phyloP scores from a whole-genome alignment of 2,329 filamentous ascomycete species.

The Fonsecaea pedrosoi region DNA sequence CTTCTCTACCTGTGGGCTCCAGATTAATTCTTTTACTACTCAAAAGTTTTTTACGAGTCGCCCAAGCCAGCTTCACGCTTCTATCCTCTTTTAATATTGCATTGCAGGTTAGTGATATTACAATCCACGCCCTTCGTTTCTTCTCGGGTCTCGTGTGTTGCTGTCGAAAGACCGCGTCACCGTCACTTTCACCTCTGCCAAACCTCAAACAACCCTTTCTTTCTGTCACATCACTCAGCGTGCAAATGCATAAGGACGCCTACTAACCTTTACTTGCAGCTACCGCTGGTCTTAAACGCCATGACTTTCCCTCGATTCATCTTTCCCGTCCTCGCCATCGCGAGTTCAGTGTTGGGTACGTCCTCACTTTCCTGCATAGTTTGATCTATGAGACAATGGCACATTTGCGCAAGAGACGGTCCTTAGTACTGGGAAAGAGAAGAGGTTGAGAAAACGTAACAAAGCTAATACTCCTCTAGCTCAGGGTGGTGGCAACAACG shows the following conservation, averaged over 20 bases:
- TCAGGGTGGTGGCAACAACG: slow-evolving; percentile 23
- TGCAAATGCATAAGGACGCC: slow-evolving; percentile 17
- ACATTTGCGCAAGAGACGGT: slow-evolving; percentile 19
- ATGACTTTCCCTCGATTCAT: slow-evolving; percentile 64
- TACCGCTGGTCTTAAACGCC: slow-evolving; percentile 38
- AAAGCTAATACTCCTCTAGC: slow-evolving; percentile 32
- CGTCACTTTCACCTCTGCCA: slow-evolving; percentile 2
- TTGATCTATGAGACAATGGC: background rate
- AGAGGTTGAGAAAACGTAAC: slow-evolving; percentile 2
- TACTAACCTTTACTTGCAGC: slow-evolving; percentile 33
- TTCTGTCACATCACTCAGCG: slow-evolving; percentile 17
- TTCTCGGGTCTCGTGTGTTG: background rate
- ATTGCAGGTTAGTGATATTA: slow-evolving; percentile 39
- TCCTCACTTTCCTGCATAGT: background rate
- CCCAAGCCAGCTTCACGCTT: slow-evolving; percentile 31
- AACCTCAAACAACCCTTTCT: slow-evolving; percentile 10
- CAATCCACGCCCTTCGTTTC: slow-evolving; percentile 7
- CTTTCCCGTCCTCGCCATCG: slow-evolving; percentile 62
- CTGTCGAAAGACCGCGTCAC: slow-evolving; percentile 13
- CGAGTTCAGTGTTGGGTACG: slow-evolving; percentile 59
- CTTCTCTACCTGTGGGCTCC: slow-evolving; percentile 30
- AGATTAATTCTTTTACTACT: slow-evolving; percentile 34
- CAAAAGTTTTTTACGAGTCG: slow-evolving; percentile 35
- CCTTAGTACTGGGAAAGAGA: background rate
- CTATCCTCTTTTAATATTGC: slow-evolving; percentile 39